Evolutionary conservation across 2,329 filamentous ascomycete genomes (phyloP).

Genomic region (Ophidiomyces ophidiicola): DNA sequence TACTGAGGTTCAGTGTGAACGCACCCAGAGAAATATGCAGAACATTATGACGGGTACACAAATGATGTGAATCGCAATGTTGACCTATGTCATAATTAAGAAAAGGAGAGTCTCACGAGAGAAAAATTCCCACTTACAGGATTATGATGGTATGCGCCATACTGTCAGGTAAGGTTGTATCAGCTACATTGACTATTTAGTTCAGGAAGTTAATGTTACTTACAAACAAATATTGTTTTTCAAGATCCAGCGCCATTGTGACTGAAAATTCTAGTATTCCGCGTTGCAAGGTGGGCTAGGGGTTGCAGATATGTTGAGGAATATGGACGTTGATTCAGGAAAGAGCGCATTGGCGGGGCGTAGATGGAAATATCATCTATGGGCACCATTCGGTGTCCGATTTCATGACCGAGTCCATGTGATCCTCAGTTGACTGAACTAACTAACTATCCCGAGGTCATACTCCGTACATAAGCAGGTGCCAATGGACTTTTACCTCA

Average conservation of each 20-base stretch:
- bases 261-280: neutral
- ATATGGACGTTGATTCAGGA: too few species aligned
- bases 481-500: too few species aligned
- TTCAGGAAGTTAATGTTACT: slow-evolving; percentile 23
- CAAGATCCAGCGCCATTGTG: slow-evolving; percentile 41
- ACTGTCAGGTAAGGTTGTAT: slow-evolving; percentile 34
- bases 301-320: too few species aligned
- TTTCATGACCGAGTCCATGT: too few species aligned
- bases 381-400: too few species aligned
- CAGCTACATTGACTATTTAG: slow-evolving; percentile 10
- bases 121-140: slow-evolving; percentile 35
- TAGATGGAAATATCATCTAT: too few species aligned
- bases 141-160: slow-evolving; percentile 55
- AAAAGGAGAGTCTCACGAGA: slow-evolving; percentile 3
- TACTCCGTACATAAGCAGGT: too few species aligned
- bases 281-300: too few species aligned
- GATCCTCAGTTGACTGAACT: too few species aligned
- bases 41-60: slow-evolving; percentile 52
- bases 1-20: too few species aligned
- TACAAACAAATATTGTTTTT: slow-evolving; percentile 56
- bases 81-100: slow-evolving; percentile 39
- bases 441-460: too few species aligned
- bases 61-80: slow-evolving; percentile 51
- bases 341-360: too few species aligned
- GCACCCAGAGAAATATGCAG: slow-evolving; percentile 48